Conservation (phyloP, 169 alveolate genomes). For the Sarcocystis neurona region DNA sequence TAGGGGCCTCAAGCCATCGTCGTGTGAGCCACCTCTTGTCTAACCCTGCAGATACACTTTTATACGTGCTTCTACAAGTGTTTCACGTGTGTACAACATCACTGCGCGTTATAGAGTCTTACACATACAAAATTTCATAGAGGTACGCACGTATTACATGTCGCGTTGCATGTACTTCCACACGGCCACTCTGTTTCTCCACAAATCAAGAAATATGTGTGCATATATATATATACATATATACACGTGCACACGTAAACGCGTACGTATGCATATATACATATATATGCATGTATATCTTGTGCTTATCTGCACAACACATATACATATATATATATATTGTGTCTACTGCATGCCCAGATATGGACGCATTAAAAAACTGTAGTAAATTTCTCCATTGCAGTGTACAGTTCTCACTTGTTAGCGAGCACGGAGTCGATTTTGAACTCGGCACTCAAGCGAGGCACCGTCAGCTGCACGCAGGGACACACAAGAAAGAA, state of each 20-base stretch:
- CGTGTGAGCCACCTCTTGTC: not conserved
- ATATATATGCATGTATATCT: not conserved
- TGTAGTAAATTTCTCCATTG: not conserved
- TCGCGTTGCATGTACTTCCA: too few relatives aligned
- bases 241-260: not conserved
- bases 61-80: not conserved
- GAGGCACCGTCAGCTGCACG: not conserved
- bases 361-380: not conserved
- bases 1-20: too few relatives aligned
- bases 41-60: not conserved
- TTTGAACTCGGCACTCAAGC: slow-evolving; percentile 14
- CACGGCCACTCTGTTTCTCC: too few relatives aligned
- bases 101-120: not conserved
- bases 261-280: not conserved
- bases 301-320: too few relatives aligned
- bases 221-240: not conserved
- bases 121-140: not conserved
- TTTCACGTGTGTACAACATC: not conserved
- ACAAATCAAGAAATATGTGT: too few relatives aligned
- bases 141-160: not conserved
- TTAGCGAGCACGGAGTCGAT: not conserved
- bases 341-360: not conserved
- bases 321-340: not conserved
- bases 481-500: not conserved
- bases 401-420: not conserved